phyloP scores from a whole-genome alignment of 495 filamentous ascomycete genomes.

The Halenospora varia region DNA sequence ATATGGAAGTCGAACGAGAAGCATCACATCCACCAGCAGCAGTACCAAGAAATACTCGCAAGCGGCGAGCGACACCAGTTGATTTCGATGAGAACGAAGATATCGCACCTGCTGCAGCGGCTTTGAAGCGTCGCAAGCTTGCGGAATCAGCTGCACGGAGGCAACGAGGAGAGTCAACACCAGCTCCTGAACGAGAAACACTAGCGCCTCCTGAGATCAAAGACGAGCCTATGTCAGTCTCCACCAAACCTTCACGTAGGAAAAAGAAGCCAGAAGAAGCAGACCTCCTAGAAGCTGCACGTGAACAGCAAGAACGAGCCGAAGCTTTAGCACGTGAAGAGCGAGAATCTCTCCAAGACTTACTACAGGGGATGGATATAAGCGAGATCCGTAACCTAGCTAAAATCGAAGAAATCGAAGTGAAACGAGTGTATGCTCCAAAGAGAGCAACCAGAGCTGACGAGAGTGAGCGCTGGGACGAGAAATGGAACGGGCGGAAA shows the following conservation, averaged over 20 bases:
- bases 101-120: conserved; percentile 66
- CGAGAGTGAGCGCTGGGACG: conserved; percentile 74
- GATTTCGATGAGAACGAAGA: conserved; percentile 49
- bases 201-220: too few relatives aligned
- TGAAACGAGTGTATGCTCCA: conserved; percentile 34
- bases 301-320: too few relatives aligned
- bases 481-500: conserved; percentile 89
- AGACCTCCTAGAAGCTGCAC: too few relatives aligned
- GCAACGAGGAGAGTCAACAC: too few relatives aligned
- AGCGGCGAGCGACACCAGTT: conserved; percentile 38
- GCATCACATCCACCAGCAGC: conserved; percentile 4
- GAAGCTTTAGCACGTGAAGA: too few relatives aligned
- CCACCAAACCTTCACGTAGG: too few relatives aligned
- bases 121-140: conserved; percentile 65
- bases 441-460: conserved; percentile 27
- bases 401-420: conserved; percentile 76
- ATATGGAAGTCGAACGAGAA: conserved; percentile 9
- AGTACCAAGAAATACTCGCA: conserved; percentile 28
- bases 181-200: too few relatives aligned
- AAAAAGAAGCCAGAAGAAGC: too few relatives aligned
- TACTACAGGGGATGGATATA: conserved; percentile 62
- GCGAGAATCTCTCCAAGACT: too few relatives aligned
- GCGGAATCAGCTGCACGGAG: conserved; percentile 40
- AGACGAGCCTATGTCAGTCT: too few relatives aligned
- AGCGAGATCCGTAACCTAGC: conserved; percentile 68